phyloP scores from a whole-genome alignment of 2,329 filamentous ascomycete species.

The Zelopaecilomyces penicillatus region DNA sequence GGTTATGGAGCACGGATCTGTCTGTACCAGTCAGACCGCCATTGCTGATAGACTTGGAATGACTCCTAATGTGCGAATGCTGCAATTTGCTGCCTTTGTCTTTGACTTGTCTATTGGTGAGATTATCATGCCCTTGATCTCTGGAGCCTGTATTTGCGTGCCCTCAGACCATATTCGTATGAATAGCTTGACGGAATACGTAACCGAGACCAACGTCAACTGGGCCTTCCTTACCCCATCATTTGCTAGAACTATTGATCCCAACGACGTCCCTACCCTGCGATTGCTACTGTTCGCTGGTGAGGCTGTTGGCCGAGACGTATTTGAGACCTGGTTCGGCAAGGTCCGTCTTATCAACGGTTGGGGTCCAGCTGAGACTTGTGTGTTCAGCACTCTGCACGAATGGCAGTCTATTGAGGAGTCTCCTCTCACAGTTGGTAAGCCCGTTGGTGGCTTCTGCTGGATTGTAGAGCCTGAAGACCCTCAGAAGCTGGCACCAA shows the following conservation, averaged over 20 bases:
- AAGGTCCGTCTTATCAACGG: conserved; percentile 10
- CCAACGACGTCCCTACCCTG: conserved; percentile 6
- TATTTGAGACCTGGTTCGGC: conserved; percentile 9
- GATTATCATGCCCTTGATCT: conserved; percentile 2
- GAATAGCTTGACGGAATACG: conserved; percentile 3
- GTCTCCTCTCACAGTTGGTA: conserved; percentile 6
- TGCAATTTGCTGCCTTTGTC: conserved; percentile 8
- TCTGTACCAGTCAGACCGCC: conserved; percentile 6
- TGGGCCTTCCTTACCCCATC: conserved; percentile 7
- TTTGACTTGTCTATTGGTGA: conserved; percentile 7
- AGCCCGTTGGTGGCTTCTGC: conserved; percentile 6
- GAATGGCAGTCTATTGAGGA: conserved; percentile 6
- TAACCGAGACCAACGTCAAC: conserved; percentile 4
- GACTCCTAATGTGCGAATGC: conserved; percentile 3
- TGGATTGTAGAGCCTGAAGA: conserved; percentile 7
- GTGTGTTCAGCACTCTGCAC: conserved; percentile 9
- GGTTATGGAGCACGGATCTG: conserved; percentile 13
- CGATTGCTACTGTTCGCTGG: conserved; percentile 8
- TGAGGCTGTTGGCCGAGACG: conserved; percentile 7
- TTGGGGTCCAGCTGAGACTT: conserved; percentile 13
- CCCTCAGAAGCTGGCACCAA: conserved; percentile 1
- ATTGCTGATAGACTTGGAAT: conserved; percentile 5
- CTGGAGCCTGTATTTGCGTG: conserved; percentile 4
- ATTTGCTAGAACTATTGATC: conserved; percentile 4
- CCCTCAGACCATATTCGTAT: conserved; percentile 5